Percentiles rank a stretch among this genome's conserved stretches.
Conservation (phyloP, 768 basidiomycete genomes). For the Termitomyces sp. region DNA sequence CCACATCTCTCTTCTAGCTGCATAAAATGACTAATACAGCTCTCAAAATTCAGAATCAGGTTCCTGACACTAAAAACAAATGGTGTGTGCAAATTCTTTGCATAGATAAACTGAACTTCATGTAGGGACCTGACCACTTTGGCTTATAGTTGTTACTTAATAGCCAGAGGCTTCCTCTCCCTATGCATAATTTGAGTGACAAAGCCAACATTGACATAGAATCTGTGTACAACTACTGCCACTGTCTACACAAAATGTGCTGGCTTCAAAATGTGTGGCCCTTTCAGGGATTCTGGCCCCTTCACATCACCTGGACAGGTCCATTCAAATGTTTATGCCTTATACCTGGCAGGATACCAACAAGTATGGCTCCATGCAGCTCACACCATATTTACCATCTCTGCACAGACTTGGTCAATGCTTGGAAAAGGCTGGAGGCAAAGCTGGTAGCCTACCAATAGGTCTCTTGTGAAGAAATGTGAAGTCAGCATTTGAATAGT, state of each 20-base stretch:
- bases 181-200: neutral
- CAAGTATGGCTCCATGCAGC: neutral
- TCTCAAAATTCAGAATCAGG: neutral
- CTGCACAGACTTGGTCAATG: neutral
- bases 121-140: constrained; percentile 1
- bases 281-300: constrained; percentile 9
- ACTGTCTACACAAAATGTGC: constrained; percentile 1
- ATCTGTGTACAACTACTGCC: neutral
- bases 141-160: constrained; percentile 8
- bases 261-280: constrained; percentile 1
- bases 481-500: neutral
- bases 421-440: constrained; percentile 3
- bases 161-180: neutral
- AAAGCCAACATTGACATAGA: neutral
- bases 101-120: neutral
- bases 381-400: neutral
- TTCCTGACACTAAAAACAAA: neutral
- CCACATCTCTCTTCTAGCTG: neutral
- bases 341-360: neutral
- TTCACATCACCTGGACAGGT: neutral
- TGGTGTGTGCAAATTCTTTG: neutral
- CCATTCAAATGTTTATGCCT: neutral
- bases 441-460: neutral
- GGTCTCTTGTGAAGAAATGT: neutral
- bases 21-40: neutral